Evolutionary conservation across 768 basidiomycete genomes (phyloP), one percentile per base, ranked within the genome.

Genomic region (Podaxis sp.): DNA sequence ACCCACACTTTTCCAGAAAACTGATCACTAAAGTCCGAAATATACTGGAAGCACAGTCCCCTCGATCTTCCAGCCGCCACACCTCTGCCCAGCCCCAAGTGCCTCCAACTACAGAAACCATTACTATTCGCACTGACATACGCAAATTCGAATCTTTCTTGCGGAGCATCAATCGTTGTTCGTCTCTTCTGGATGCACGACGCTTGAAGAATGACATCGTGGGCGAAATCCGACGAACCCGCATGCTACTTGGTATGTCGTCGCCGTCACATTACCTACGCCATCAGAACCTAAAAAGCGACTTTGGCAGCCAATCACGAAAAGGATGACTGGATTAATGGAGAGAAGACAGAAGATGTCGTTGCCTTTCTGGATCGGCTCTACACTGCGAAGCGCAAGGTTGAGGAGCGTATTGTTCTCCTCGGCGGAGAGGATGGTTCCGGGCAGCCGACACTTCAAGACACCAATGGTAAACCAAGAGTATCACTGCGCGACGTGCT

Each of bases 111-210:
- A 82, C 85, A 50, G 92, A 92, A 66, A 79, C 80, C 8, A 95
- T 96, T 68, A 95, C 93, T 2, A 87, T 91, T 62, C 85, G 86
- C 33, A 96, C 94, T 1, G 86, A 90, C 68, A 68, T 83, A 7
- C 87, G 88, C 51, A 90, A 95, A 61, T 98, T 98, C 67, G 96
- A 98, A 66, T 89, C 88, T 0, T 98, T 98, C 73, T 77, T 98
- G 55, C 84, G 87, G 36, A 93, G 94, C 61, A 94, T 98, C 69
- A 84, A 81, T 64, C 84, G 87, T 36, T 88, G 88, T 67, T 89
- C 89, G 11, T 95, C 90, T 3, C 78, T 98, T 5, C 74, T 95
- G 36, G 97, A 99, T 69, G 95, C 95, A 2, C 83, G 94, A 59
- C 81, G 96, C 24, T 75, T 98, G 41, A 91, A 96, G 76, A 96